These are phyloP conservation scores for Collybia mongolica DNA, from an alignment of 768 basidiomycete species.

Conservation along the genomic window DNA sequence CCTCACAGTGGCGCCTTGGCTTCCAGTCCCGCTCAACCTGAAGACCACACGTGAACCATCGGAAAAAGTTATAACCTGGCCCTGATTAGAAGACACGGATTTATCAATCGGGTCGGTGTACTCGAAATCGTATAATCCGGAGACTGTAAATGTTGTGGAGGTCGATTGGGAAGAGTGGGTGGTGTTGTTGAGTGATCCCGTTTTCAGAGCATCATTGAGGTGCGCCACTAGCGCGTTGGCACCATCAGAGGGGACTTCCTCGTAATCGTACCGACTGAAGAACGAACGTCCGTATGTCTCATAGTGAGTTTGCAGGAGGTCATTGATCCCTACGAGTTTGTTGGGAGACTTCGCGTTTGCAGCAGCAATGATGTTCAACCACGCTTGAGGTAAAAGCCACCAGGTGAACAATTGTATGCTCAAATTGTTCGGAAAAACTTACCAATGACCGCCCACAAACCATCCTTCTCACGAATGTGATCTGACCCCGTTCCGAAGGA, in stretches of 20 bases:
- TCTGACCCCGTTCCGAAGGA: slow-evolving; percentile 99
- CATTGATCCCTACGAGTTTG: slow-evolving; percentile 86
- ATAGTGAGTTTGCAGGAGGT: slow-evolving; percentile 87
- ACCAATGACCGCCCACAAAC: slow-evolving; percentile 97
- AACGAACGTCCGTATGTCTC: slow-evolving; percentile 92
- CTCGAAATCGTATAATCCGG: slow-evolving; percentile 80
- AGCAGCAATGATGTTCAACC: slow-evolving; percentile 95
- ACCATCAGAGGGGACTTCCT: slow-evolving; percentile 91
- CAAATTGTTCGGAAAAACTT: slow-evolving; percentile 23
- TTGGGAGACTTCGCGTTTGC: slow-evolving; percentile 75
- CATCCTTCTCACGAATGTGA: slow-evolving; percentile 99
- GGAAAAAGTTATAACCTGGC: slow-evolving; percentile 86
- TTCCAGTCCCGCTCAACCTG: slow-evolving; percentile 94
- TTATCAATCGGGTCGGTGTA: slow-evolving; percentile 99
- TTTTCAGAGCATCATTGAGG: slow-evolving; percentile 69
- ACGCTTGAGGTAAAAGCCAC: slow-evolving; percentile 51
- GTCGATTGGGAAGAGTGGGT: slow-evolving; percentile 67
- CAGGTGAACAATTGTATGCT: slow-evolving; percentile 3
- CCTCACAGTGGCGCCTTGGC: slow-evolving; percentile 93
- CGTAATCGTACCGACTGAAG: slow-evolving; percentile 99
- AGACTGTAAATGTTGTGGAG: slow-evolving; percentile 71
- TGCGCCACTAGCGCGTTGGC: slow-evolving; percentile 83
- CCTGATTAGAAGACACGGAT: slow-evolving; percentile 92
- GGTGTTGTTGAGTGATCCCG: slow-evolving; percentile 66
- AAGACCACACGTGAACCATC: slow-evolving; percentile 96